These are phyloP conservation scores for Trichocladium uniseriatum DNA, from an alignment of 495 filamentous ascomycete species.

Conservation along the genomic window DNA sequence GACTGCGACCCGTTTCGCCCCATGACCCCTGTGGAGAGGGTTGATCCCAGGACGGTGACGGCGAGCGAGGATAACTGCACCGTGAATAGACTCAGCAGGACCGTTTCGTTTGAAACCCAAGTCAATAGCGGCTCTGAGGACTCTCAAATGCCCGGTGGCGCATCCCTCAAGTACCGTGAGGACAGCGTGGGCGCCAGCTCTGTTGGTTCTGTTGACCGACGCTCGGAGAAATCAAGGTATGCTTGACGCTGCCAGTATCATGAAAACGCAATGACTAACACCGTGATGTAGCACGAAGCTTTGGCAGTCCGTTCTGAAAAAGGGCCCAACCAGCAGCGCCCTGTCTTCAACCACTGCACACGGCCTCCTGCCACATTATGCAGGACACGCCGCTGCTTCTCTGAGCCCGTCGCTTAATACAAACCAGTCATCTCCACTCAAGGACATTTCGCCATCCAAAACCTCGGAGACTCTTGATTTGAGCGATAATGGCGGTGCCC, in stretches of 20 bases:
- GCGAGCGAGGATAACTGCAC: constrained; percentile 18
- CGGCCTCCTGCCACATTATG: constrained; percentile 38
- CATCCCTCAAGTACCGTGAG: constrained; percentile 10
- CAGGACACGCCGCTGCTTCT: constrained; percentile 35
- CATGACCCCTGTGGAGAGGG: constrained; percentile 19
- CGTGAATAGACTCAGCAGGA: constrained; percentile 6
- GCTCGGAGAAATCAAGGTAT: constrained; percentile 20
- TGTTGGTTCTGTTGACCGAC: constrained; percentile 16
- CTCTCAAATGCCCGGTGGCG: neutral
- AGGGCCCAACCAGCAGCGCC: constrained; percentile 33
- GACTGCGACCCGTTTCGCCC: constrained; percentile 33
- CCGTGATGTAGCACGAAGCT: constrained; percentile 21
- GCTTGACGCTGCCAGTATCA: neutral
- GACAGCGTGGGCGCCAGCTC: constrained; percentile 11
- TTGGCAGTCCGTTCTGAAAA: constrained; percentile 37
- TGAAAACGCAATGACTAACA: neutral
- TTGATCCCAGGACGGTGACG: constrained; percentile 12
- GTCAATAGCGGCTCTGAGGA: constrained; percentile 14
- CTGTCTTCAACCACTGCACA: constrained; percentile 40
- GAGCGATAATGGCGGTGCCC: constrained; percentile 14
- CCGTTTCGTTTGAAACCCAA: constrained; percentile 17
- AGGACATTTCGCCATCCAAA: constrained; percentile 19
- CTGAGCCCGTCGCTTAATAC: constrained; percentile 32
- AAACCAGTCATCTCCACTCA: constrained; percentile 13
- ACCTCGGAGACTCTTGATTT: constrained; percentile 15